Evolutionary conservation across 495 filamentous ascomycete genomes (phyloP).

Genomic region (Aspergillus sparsus): DNA sequence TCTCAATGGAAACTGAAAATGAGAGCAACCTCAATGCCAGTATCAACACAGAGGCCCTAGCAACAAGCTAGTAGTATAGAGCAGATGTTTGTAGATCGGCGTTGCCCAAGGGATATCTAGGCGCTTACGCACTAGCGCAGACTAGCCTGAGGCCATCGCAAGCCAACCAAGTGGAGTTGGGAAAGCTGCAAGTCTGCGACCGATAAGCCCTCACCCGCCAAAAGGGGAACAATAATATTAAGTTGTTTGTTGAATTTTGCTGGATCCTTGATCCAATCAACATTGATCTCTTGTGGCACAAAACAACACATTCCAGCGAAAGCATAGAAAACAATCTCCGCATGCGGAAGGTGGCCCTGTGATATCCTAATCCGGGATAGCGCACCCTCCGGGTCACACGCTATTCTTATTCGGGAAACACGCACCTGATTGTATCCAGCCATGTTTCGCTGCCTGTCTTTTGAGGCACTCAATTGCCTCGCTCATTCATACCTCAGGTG

Average conservation of each 20-base stretch:
- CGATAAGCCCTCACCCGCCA: too few relatives aligned
- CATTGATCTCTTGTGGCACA: background rate
- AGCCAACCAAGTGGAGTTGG: too few relatives aligned
- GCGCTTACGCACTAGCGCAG: slow-evolving; percentile 21
- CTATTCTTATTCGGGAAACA: background rate
- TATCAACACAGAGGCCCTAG: slow-evolving; percentile 20
- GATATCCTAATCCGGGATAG: background rate
- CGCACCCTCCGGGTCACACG: background rate
- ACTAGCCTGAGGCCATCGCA: slow-evolving; percentile 18
- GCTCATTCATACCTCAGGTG: too few relatives aligned
- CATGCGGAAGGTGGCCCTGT: background rate
- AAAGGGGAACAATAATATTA: too few relatives aligned
- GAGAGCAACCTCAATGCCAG: background rate
- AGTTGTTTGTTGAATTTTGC: too few relatives aligned
- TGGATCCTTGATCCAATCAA: background rate
- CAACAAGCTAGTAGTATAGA: slow-evolving; percentile 8
- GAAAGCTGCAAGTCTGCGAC: too few relatives aligned
- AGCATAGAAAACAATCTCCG: background rate
- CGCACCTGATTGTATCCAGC: too few relatives aligned
- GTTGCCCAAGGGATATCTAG: slow-evolving; percentile 28
- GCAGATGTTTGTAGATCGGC: slow-evolving; percentile 15
- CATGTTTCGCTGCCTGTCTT: too few relatives aligned
- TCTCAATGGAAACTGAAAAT: background rate
- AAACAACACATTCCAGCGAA: background rate
- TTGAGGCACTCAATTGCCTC: too few relatives aligned